Percentiles rank a stretch among this genome's conserved stretches.
These are phyloP conservation scores for Phaeolepiota aurea DNA, from an alignment of 768 basidiomycete species.

Conservation along the genomic window DNA sequence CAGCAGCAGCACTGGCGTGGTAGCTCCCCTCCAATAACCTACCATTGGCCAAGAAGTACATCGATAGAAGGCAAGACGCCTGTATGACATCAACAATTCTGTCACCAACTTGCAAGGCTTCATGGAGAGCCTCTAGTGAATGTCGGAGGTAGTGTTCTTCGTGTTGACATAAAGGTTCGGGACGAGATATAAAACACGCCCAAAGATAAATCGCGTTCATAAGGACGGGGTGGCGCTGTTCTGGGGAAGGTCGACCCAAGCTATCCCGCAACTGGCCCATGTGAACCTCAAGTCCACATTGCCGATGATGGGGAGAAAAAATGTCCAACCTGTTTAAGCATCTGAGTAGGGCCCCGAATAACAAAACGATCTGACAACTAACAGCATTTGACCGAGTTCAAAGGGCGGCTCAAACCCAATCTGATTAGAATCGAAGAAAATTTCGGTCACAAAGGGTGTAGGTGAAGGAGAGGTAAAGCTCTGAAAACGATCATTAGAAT, in stretches of 20 bases:
- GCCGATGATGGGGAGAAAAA: constrained; percentile 67
- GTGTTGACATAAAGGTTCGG: constrained; percentile 60
- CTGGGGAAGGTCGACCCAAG: constrained; percentile 38
- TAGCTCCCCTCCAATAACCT: constrained; percentile 73
- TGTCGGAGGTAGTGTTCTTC: constrained; percentile 65
- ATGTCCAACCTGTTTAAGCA: constrained; percentile 53
- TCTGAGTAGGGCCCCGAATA: constrained; percentile 9
- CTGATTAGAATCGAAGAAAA: constrained; percentile 44
- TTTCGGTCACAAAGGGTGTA: constrained; percentile 36
- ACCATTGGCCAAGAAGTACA: constrained; percentile 73
- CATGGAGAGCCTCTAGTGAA: constrained; percentile 53
- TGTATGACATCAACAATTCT: constrained; percentile 66
- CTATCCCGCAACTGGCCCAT: constrained; percentile 59
- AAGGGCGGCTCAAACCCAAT: constrained; percentile 38
- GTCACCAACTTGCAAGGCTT: constrained; percentile 48
- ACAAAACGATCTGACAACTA: constrained; percentile 14
- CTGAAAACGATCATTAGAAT: constrained; percentile 14
- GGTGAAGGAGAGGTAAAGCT: constrained; percentile 43
- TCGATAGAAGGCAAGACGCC: constrained; percentile 65
- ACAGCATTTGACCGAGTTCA: constrained; percentile 65
- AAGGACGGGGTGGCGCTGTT: constrained; percentile 68
- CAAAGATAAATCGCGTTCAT: constrained; percentile 79
- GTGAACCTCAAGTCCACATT: constrained; percentile 65
- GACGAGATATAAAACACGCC: constrained; percentile 74
- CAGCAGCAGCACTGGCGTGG: constrained; percentile 66